Evolutionary conservation across 345 rosid genomes (phyloP), one percentile per base, ranked within the genome.

Genomic region (Syzygium jambos): DNA sequence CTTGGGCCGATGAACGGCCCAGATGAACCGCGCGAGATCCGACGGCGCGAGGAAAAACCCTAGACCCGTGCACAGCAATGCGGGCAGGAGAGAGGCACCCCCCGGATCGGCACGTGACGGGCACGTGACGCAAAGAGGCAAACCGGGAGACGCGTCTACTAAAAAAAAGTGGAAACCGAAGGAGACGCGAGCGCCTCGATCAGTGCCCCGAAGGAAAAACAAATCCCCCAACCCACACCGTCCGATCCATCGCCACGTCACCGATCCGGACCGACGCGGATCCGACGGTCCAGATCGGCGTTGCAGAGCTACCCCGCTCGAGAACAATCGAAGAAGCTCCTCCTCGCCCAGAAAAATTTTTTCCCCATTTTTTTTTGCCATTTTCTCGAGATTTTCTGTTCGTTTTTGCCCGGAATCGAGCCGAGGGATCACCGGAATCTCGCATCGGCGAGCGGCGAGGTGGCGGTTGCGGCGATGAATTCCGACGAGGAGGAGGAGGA

Each of bases 251-350:
- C 51, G 83, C 80, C 87, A 86, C 84, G 84, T 86, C 87, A 86
- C 84, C 87, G 43, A 86, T 86, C 87, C 87, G 92, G 91, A 93
- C 85, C 43, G 85, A n/a, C 73, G 78, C 5, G 56, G 21, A 89
- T 90, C 93, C 89, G 78, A 95, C 96, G 98, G 97, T 82, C 88
- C 9, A 85, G 97, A 95, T 96, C 90, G 53, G 80, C 88, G 91
- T 80, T 93, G 88, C 90, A 92, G 93, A 93, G 91, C 92, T 88
- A 91, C 93, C 94, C 92, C 19, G 80, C 80, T 73, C 80, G 27
- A 5, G 80, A 73, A 9, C 80, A 9, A 73, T 38, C 85, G 85
- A 51, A 9, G 94, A 89, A 87, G 86, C 88, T 55, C 86, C 87
- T 84, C 88, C 43, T 41, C 43, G 51, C 86, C 85, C 85, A 27